Evolutionary conservation across 176 grass and related monocot species (phyloP).

Genomic region (bread wheat (Triticum aestivum)): IWGSC_CS_RefSeq_v2.1 NC_057804.1:426521187-426521686

Average conservation of each 20-base stretch:
- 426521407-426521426: neutral
- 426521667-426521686: neutral
- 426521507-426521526: conserved; percentile 66
- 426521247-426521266: neutral
- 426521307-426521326: neutral
- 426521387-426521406: neutral
- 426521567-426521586: conserved; percentile 76
- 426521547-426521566: conserved; percentile 85
- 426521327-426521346: neutral
- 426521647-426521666: conserved; percentile 61
- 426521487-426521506: conserved; percentile 74
- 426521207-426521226: neutral
- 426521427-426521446: conserved; percentile 22
- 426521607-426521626: conserved; percentile 47
- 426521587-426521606: conserved; percentile 68
- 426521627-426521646: conserved; percentile 48
- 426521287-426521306: neutral
- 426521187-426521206: neutral
- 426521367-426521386: conserved; percentile 8
- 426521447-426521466: conserved; percentile 22
- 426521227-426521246: neutral
- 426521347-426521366: neutral
- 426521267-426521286: neutral
- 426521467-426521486: conserved; percentile 91
- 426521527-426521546: conserved; percentile 56